These are phyloP conservation scores for Alternaria sp. DNA, from an alignment of 2,329 filamentous ascomycete species.

Conservation along the genomic window DNA sequence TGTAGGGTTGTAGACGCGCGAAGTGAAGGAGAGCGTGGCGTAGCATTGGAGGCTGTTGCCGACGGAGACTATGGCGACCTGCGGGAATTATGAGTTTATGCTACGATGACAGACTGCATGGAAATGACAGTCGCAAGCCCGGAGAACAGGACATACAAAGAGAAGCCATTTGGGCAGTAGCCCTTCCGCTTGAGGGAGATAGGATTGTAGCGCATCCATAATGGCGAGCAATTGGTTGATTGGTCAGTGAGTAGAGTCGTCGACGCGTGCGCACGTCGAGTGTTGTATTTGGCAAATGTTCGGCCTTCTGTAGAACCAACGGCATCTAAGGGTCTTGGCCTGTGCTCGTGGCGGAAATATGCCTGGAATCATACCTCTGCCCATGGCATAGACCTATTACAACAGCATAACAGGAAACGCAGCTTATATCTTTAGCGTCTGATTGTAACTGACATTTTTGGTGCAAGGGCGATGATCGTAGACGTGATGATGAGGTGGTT, in stretches of 20 bases:
- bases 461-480: not conserved
- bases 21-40: slow-evolving; percentile 77
- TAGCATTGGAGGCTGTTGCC: slow-evolving; percentile 88
- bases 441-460: not conserved
- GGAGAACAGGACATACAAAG: slow-evolving; percentile 56
- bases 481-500: not conserved
- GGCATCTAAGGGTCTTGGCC: slow-evolving; percentile 1
- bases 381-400: not conserved
- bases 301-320: not conserved
- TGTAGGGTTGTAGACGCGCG: slow-evolving; percentile 81
- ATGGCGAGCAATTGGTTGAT: not conserved
- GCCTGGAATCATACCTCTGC: not conserved
- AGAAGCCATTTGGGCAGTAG: slow-evolving; percentile 70
- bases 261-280: not conserved
- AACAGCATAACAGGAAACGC: not conserved
- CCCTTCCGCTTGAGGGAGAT: slow-evolving; percentile 56
- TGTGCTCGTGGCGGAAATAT: not conserved
- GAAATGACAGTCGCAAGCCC: not conserved
- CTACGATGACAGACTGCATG: not conserved
- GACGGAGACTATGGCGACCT: slow-evolving; percentile 84
- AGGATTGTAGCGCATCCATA: slow-evolving; percentile 46
- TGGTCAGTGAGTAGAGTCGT: not conserved
- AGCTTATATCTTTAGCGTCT: not conserved
- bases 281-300: not conserved
- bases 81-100: not conserved